Evolutionary conservation across 768 basidiomycete species (phyloP).

Genomic region (Suillus lakei): DNA sequence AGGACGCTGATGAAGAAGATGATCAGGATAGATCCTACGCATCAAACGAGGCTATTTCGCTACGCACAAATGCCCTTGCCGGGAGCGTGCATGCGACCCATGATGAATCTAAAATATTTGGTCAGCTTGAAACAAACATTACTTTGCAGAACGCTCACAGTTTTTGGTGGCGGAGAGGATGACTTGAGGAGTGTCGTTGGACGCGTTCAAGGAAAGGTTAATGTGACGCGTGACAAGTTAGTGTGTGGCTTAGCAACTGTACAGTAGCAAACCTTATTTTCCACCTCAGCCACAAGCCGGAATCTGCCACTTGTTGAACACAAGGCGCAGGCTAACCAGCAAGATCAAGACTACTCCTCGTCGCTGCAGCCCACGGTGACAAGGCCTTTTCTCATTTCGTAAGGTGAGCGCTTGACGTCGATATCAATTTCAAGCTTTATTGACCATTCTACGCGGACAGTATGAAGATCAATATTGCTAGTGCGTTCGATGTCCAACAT

Average conservation of each 20-base stretch:
- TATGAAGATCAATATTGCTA: constrained; percentile 99
- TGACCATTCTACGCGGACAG: constrained; percentile 33
- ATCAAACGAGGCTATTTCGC: constrained; percentile 14
- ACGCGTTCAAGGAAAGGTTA: constrained; percentile 25
- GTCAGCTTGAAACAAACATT: constrained; percentile 22
- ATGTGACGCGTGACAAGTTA: constrained; percentile 36
- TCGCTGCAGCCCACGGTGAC: constrained; percentile 51
- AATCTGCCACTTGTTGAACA: constrained; percentile 39
- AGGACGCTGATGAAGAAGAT: constrained; percentile 61
- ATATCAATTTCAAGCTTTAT: neutral
- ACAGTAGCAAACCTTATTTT: constrained; percentile 66
- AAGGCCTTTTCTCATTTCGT: constrained; percentile 33
- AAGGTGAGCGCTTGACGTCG: constrained; percentile 26
- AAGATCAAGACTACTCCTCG: constrained; percentile 41
- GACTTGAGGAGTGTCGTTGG: constrained; percentile 50
- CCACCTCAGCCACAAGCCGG: constrained; percentile 31
- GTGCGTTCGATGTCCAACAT: constrained; percentile 51
- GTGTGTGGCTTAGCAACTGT: constrained; percentile 55
- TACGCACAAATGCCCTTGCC: constrained; percentile 99
- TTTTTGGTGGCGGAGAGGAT: constrained; percentile 31
- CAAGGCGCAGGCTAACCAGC: constrained; percentile 29
- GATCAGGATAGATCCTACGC: neutral
- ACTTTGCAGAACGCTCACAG: constrained; percentile 37
- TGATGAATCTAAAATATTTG: constrained; percentile 46
- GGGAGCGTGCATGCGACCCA: constrained; percentile 99